Base-by-base conservation (phyloP, 1,284 basidiomycete species). In the Exobasidium cylindrosporum region DNA sequence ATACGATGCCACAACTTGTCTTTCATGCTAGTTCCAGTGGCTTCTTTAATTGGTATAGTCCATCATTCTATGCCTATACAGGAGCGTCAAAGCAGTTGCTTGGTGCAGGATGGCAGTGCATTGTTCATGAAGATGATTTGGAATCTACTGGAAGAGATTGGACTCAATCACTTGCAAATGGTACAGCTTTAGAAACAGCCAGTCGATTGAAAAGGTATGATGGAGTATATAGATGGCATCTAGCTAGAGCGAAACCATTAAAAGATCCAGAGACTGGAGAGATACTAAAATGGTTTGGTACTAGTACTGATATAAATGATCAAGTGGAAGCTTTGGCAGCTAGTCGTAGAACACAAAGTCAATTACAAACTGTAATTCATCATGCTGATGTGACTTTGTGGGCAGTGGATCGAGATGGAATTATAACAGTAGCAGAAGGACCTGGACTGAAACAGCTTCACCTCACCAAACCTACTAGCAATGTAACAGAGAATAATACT, bases 81-180 rank as follows among this genome's bases (percentile, higher is more conserved):
- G 80, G 79, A 3, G 61, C 72, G 26, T 66, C 67, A n/a, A 64
- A 61, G 11, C 61, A 68, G 57, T 73, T 63, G 11, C 65, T 70
- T 1, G 77, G 79, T 13, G 62, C 76, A 4, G 79, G 78, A 11
- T 81, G 80, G 80, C 73, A 76, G 50, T 67, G 65, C 17, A 65
- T 72, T 11, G 77, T 81, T 69, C 78, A 80, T 56, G 66, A 68
- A 54, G 80, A 81, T 24, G 80, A 81, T 57, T 78, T 80, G 76
- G 66, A 69, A 1, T 66, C 68, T 30, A 63, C 68, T 17, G 63
- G 70, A 35, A 61, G 62, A n/a, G 66, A 69, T 2, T 81, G 80
- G 80, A 65, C 65, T 1, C 74, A 78, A 35, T 80, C 75, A 2
- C 69, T 81, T 50, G 74, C 74, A 31, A 80, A 77, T 0, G 80